Percentiles rank a stretch among this genome's conserved stretches.
phyloP scores from a whole-genome alignment of 305 asterid genomes.

The Rubia peregrina region DNA sequence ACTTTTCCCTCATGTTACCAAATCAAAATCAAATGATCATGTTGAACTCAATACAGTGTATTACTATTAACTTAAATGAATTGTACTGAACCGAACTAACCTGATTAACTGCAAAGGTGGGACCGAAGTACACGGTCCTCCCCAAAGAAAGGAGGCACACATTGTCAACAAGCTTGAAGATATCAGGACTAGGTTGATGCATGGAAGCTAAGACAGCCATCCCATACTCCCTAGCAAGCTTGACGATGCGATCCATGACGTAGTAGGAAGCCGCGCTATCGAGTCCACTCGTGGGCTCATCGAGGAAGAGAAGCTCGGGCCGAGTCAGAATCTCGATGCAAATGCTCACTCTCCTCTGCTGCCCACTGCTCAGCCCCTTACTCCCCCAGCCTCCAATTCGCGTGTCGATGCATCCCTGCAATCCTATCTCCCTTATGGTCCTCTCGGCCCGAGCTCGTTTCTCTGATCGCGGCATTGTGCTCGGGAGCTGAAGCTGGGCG shows the following conservation, averaged over 20 bases:
- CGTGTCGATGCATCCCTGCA: slow-evolving; percentile 42
- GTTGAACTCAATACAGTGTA: too few species aligned
- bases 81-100: slow-evolving; percentile 20
- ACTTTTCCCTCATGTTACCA: neutral
- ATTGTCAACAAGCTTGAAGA: slow-evolving; percentile 39
- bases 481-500: slow-evolving; percentile 47
- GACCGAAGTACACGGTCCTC: slow-evolving; percentile 44
- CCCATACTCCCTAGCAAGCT: slow-evolving; percentile 29
- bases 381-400: slow-evolving; percentile 47
- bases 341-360: slow-evolving; percentile 50
- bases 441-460: slow-evolving; percentile 39
- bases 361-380: slow-evolving; percentile 49
- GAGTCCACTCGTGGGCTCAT: slow-evolving; percentile 56
- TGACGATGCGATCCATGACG: slow-evolving; percentile 39
- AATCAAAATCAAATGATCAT: slow-evolving; percentile 1
- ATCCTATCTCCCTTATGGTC: slow-evolving; percentile 46
- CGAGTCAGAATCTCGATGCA: slow-evolving; percentile 44
- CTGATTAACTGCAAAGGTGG: slow-evolving; percentile 31
- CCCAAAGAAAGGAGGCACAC: slow-evolving; percentile 49
- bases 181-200: slow-evolving; percentile 51
- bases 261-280: slow-evolving; percentile 54
- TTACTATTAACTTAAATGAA: too few species aligned
- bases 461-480: slow-evolving; percentile 31
- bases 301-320: slow-evolving; percentile 48
- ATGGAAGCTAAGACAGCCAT: slow-evolving; percentile 41